phyloP scores from a whole-genome alignment of 176 grass and related monocot species.

The Avena sativa region DNA sequence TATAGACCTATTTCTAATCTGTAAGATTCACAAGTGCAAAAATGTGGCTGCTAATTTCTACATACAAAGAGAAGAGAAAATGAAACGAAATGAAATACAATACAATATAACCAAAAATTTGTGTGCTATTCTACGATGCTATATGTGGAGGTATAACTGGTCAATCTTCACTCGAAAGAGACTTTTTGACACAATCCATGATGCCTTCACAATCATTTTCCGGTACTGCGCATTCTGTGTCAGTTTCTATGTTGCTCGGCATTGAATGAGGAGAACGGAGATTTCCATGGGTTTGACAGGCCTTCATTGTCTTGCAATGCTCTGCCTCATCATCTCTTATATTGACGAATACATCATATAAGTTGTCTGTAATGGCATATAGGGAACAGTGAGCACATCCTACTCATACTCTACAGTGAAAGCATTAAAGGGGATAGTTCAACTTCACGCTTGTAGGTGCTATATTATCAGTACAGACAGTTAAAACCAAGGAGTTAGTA shows the following conservation, averaged over 20 bases:
- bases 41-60: neutral
- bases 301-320: constrained; percentile 94
- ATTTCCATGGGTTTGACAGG: constrained; percentile 81
- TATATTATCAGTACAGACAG: neutral
- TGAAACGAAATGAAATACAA: neutral
- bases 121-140: neutral
- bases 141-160: neutral
- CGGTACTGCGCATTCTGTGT: constrained; percentile 20
- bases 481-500: neutral
- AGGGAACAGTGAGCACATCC: constrained; percentile 22
- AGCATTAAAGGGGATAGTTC: neutral
- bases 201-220: constrained; percentile 60
- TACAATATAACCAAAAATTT: neutral
- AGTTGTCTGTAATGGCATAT: constrained; percentile 61
- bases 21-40: neutral
- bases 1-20: neutral
- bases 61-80: neutral
- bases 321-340: constrained; percentile 84
- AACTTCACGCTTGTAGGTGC: neutral
- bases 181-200: constrained; percentile 37
- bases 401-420: neutral
- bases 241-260: constrained; percentile 41
- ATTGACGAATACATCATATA: constrained; percentile 87
- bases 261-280: constrained; percentile 78
- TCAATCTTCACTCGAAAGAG: neutral